phyloP scores from a whole-genome alignment of 257 asterid species.

The Euphrasia confusa region DNA sequence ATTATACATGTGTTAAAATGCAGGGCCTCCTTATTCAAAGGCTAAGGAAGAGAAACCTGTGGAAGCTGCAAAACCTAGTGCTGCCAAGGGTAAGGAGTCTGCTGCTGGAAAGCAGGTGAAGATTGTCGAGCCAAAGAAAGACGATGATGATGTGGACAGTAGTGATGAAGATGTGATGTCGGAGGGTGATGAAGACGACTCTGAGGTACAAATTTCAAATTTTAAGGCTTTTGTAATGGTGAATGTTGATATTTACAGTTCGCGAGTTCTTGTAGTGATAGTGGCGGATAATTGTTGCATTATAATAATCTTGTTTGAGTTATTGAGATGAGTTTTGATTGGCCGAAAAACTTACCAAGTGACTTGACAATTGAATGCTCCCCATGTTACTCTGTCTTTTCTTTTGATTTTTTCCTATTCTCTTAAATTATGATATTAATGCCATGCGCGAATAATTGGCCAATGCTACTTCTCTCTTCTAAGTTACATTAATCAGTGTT shows the following conservation, averaged over 20 bases:
- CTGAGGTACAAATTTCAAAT: slow-evolving; percentile 29
- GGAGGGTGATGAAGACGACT: slow-evolving; percentile 45
- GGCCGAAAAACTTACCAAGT: neutral
- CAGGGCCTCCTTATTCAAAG: slow-evolving; percentile 40
- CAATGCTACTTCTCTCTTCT: no score
- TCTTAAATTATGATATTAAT: no score
- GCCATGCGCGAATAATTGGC: no score
- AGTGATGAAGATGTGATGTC: slow-evolving; percentile 50
- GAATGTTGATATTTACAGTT: neutral
- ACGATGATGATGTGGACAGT: slow-evolving; percentile 28
- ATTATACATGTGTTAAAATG: neutral
- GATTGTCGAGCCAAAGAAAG: slow-evolving; percentile 53
- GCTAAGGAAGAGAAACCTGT: slow-evolving; percentile 46
- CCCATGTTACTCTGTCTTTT: neutral
- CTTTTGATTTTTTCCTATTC: neutral
- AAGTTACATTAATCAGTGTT: no score
- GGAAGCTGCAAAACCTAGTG: slow-evolving; percentile 37
- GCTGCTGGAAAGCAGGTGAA: slow-evolving; percentile 62
- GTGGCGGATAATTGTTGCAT: neutral
- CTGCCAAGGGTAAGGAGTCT: slow-evolving; percentile 41
- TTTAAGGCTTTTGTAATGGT: neutral
- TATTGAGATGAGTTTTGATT: neutral
- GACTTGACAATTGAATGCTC: neutral
- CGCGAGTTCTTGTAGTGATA: neutral
- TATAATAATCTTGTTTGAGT: neutral